Evolutionary conservation across 1,284 basidiomycete species (phyloP).

Genomic region (Heliocybe sulcata): DNA sequence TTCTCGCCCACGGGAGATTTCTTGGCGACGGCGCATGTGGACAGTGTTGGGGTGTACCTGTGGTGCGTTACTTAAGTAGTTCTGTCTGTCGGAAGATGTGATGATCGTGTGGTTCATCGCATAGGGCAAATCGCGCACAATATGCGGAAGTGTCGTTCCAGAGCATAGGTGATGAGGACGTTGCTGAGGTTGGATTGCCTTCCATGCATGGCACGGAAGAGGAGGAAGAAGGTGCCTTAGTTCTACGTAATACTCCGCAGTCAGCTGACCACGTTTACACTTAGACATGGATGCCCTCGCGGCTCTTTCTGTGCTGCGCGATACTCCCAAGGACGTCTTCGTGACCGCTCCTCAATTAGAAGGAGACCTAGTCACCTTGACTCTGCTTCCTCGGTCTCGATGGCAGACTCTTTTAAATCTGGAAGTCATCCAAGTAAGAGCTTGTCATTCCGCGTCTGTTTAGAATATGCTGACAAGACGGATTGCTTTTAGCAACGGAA

Average conservation of each 20-base stretch:
- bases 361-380: conserved; percentile 85
- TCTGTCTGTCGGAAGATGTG: conserved; percentile 2
- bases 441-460: conserved; percentile 1
- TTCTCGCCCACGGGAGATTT: conserved; percentile 97
- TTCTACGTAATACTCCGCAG: background rate
- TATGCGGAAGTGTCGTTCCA: conserved; percentile 83
- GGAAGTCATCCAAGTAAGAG: conserved; percentile 82
- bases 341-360: conserved; percentile 82
- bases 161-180: conserved; percentile 71
- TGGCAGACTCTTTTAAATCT: conserved; percentile 98
- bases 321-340: conserved; percentile 61
- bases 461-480: conserved; percentile 4
- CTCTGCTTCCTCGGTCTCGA: conserved; percentile 84
- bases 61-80: conserved; percentile 47
- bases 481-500: conserved; percentile 68
- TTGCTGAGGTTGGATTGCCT: conserved; percentile 68
- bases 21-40: conserved; percentile 90
- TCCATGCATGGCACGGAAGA: conserved; percentile 77
- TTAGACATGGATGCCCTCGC: conserved; percentile 59
- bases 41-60: conserved; percentile 89
- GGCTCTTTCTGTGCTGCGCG: conserved; percentile 31
- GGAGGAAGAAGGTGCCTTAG: conserved; percentile 47
- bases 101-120: background rate
- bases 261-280: background rate
- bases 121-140: conserved; percentile 92